Evolutionary conservation across 768 basidiomycete species (phyloP), one percentile per base, ranked within the genome.

Genomic region (Tricholoma bakamatsutake): DNA sequence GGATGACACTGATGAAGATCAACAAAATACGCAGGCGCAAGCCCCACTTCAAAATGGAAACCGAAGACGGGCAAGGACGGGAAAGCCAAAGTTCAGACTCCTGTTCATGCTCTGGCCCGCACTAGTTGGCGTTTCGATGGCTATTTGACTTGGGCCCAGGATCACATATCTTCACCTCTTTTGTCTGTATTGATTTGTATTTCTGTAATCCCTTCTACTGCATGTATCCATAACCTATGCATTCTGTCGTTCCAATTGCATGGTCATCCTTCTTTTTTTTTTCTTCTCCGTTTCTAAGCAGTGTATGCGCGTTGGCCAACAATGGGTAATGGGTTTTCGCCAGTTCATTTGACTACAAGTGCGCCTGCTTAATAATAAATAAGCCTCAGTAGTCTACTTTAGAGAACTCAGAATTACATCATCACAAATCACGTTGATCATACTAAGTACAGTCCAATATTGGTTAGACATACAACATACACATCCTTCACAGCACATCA

Each of bases 51-150:
- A 45, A 27, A 27, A 45, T 13, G 21, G 40, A 17, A 62, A 3
- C 57, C 61, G 17, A 63, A 66, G 6, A n/a, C 27, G 18, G 50
- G 43, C 71, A 18, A 65, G 73, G 50, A 56, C 70, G 17, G 74
- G 72, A 51, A 68, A 66, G 60, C 62, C 73, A 57, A 77, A 74
- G 59, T 80, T 81, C 63, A 66, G 74, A 9, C 57, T 81, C 47
- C 71, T 80, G 57, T 81, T 80, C 54, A 70, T 83, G 57, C 66
- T 80, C 21, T 83, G 82, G 79, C 81, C 82, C 33, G 74, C 79
- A 6, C 63, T 84, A 51, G 70, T 84, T 53, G 84, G 82, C 2
- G 66, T 83, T 45, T 75, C 78, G 34, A 76, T 85, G 77, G 80
- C 81, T 27, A 10, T 52, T 13, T 52, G 18, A 52, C 15, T 45